A percentile compares a stretch with the other conserved stretches of the same genome.
Conservation (phyloP, 2,329 filamentous ascomycete genomes). For the Neophaeococcomyces mojaviensis region DNA sequence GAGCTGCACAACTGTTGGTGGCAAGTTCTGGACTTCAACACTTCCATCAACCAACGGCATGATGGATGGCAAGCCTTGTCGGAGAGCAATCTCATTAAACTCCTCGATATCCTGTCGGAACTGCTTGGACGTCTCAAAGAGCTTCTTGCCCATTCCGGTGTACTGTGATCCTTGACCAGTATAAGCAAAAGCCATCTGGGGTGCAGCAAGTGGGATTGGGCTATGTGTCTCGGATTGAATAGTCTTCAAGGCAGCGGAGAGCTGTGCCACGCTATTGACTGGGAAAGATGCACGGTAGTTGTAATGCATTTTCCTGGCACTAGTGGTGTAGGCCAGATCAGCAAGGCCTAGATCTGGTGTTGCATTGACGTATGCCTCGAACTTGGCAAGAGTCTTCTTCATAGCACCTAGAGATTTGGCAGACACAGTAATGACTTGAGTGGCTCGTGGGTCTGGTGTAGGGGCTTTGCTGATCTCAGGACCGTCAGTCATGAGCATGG, state of each 20-base stretch:
- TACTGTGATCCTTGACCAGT: constrained; percentile 36
- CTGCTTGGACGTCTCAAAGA: constrained; percentile 27
- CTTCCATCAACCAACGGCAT: constrained; percentile 29
- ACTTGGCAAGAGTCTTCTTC: constrained; percentile 48
- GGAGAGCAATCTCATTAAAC: constrained; percentile 28
- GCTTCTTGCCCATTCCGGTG: constrained; percentile 30
- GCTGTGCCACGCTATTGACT: constrained; percentile 25
- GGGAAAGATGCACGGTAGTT: constrained; percentile 29
- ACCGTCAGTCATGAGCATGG: constrained; percentile 57
- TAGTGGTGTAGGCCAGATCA: constrained; percentile 59
- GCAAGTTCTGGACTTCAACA: constrained; percentile 26
- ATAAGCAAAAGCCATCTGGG: constrained; percentile 30
- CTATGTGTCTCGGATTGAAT: constrained; percentile 23
- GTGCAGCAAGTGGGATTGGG: constrained; percentile 25
- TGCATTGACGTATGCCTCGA: constrained; percentile 50
- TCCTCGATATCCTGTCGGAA: constrained; percentile 29
- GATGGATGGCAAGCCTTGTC: constrained; percentile 32
- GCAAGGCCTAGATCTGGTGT: constrained; percentile 46
- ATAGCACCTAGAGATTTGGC: constrained; percentile 47
- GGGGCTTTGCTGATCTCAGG: constrained; percentile 31
- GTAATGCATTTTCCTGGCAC: constrained; percentile 47
- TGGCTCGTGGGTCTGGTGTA: constrained; percentile 45
- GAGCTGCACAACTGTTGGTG: constrained; percentile 30
- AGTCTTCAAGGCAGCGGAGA: constrained; percentile 26
- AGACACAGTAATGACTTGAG: constrained; percentile 52